phyloP scores from a whole-genome alignment of 768 basidiomycete genomes.

The Cystofilobasidium ferigula region DNA sequence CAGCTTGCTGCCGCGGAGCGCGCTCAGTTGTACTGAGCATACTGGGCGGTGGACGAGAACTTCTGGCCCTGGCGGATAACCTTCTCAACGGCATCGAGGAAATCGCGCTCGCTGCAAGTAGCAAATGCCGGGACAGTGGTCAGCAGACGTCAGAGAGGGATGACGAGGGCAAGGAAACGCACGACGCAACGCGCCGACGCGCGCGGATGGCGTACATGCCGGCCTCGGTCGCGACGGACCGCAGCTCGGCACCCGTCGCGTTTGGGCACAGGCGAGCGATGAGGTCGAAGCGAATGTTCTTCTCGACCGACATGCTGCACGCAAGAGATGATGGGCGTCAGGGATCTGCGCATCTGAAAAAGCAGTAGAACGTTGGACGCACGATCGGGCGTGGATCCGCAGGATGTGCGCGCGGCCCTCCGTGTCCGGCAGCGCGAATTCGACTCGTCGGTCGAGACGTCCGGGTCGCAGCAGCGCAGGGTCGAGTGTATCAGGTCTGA shows the following conservation, averaged over 20 bases:
- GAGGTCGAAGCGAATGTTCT: conserved; percentile 93
- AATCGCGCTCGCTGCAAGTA: conserved; percentile 94
- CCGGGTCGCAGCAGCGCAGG: conserved; percentile 92
- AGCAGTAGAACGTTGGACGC: neutral
- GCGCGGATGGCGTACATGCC: conserved; percentile 99
- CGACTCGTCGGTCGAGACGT: conserved; percentile 89
- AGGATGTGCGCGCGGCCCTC: conserved; percentile 96
- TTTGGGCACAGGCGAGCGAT: conserved; percentile 95
- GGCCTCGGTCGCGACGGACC: conserved; percentile 95
- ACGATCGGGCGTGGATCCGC: conserved; percentile 92
- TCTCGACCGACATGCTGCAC: conserved; percentile 84
- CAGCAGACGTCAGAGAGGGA: too few species aligned
- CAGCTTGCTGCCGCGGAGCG: too few species aligned
- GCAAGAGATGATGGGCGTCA: neutral
- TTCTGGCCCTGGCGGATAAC: conserved; percentile 95
- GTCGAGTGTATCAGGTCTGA: conserved; percentile 91
- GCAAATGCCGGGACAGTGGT: too few species aligned
- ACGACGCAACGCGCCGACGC: conserved; percentile 89
- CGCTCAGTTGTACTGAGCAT: conserved; percentile 20
- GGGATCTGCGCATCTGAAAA: conserved; percentile 24
- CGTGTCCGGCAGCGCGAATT: conserved; percentile 86
- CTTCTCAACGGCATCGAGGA: conserved; percentile 95
- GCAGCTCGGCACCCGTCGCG: conserved; percentile 94
- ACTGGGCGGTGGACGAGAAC: conserved; percentile 71
- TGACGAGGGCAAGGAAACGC: too few species aligned